Evolutionary conservation across 257 asterid species (phyloP).

Genomic region (Solanum commersonii): DNA sequence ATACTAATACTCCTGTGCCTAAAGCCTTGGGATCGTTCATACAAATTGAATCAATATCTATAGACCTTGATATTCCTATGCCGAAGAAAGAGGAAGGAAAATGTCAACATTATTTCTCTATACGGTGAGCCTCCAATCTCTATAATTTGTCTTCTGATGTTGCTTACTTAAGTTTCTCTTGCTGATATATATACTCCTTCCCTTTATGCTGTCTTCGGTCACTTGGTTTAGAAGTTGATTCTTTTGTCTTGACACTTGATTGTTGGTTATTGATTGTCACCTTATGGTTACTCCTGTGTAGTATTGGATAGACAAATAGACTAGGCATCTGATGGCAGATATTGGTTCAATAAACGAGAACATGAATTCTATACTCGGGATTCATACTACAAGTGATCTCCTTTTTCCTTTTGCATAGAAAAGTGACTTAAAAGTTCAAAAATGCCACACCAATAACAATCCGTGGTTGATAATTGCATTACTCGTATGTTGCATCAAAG

Average conservation of each 20-base stretch:
- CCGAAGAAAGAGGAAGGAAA: slow-evolving; percentile 22
- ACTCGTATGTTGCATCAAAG: neutral
- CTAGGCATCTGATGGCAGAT: neutral
- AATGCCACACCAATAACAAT: neutral
- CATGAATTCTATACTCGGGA: neutral
- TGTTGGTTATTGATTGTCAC: neutral
- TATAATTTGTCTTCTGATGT: neutral
- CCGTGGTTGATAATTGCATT: neutral
- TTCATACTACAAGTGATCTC: neutral
- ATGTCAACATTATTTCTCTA: slow-evolving; percentile 57
- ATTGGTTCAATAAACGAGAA: neutral
- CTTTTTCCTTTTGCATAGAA: neutral
- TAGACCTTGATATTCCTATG: slow-evolving; percentile 34
- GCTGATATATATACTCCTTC: neutral
- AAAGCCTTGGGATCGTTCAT: slow-evolving; percentile 34
- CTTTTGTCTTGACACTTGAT: neutral
- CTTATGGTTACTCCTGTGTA: neutral
- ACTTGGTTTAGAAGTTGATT: neutral
- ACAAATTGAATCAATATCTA: slow-evolving; percentile 39
- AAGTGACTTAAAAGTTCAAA: neutral
- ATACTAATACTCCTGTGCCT: slow-evolving; percentile 17
- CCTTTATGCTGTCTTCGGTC: neutral
- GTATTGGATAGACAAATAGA: neutral
- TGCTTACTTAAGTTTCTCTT: neutral
- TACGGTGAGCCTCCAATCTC: slow-evolving; percentile 42